Base-by-base conservation (phyloP, 2,329 filamentous ascomycete species). In the Ceratocystis lukuohia region DNA sequence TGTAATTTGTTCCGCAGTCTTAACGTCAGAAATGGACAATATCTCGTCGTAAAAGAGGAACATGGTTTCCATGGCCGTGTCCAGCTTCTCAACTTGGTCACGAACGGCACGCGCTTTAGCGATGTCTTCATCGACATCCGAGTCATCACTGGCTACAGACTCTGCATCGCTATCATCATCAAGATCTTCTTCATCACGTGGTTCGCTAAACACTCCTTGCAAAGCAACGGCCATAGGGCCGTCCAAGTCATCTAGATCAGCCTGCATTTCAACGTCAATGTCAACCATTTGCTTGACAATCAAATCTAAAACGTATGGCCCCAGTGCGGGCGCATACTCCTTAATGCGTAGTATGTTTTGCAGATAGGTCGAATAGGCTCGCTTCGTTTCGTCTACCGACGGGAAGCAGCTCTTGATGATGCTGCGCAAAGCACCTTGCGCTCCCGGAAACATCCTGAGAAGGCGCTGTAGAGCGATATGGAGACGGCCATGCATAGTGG, bases 261-360 rank as follows among this genome's bases (percentile, higher is more conserved):
- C 84, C 75, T 96, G 93, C 75, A 97, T 94, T 73, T 96, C 89
- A 0, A 96, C 91, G 73, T 99, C 94, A 67, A 97, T 89, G 76
- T 94, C 94, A 72, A 97, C 90, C 6, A 97, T 81, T 69, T 89
- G 87, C 71, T 93, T 88, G 53, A 91, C 88, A 61, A 97, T 88
- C 12, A 96, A 78, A 66, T 91, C 86, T 69, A 96, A 81, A 28
- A 97, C 85, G 69, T 95, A 89, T 6, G 88, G 84, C 69, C 87
- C 87, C 45, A 96, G 77, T 68, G 89, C 86, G 0, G 90, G 87
- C 1, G 88, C 84, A 73, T 96, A 96, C 62, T 85, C 81, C 65
- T 88, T 86, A 44, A 97, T 79, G 67, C 82, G 84, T 30, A 97
- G 78, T 8, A 97, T 78, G 73, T 97, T 96, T 71, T 88, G 82